Base-by-base conservation (phyloP, 495 filamentous ascomycete species). In the Xylona heveae region DNA sequence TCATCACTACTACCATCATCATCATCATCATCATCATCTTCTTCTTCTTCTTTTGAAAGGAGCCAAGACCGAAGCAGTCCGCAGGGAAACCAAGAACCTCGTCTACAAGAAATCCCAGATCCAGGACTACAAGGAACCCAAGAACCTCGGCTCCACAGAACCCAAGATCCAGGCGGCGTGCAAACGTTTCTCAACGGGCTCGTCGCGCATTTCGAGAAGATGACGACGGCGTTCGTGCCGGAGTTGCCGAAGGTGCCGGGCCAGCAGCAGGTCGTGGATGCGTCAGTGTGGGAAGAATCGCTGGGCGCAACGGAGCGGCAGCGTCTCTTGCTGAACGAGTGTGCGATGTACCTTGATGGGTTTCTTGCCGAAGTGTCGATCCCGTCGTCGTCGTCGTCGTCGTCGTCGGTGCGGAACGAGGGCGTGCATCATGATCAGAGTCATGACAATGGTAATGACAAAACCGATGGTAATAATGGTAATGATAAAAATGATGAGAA, bases 271-370 rank as follows among this genome's bases (percentile, higher is more conserved):
- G 56, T 38, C 47, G 48, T 50, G 38, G 58, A 68, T 41, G 41
- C 46, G 21, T 66, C 62, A n/a, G 57, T 65, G 37, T 73, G 76
- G 62, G 68, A 84, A 52, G 78, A 91, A 38, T 78, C 85, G 6
- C 64, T 93, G 7, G 81, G 83, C 14, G 83, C 91, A 16, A 88
- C 80, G 2, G 79, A 84, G 52, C 73, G 88, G 32, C 88, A 95
- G 53, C 67, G 76, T 24, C 62, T 78, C 38, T 71, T 94, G 33
- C 62, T 99, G 22, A 58, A 72, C 33, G 58, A 64, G 39, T 93
- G 85, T 41, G 48, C 69, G 12, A 44, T 51, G 16, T 66, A 78
- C 41, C 62, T 95, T 0, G 61, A 74, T 19, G 60, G 59, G 18
- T 95, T 91, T 47, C 52, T 84, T 14, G 44, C 34, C 17, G 47